Percentiles rank a stretch among this genome's conserved stretches.
These are phyloP conservation scores for Moricandia arvensis DNA, from an alignment of 345 rosid genomes.

Conservation along the genomic window DNA sequence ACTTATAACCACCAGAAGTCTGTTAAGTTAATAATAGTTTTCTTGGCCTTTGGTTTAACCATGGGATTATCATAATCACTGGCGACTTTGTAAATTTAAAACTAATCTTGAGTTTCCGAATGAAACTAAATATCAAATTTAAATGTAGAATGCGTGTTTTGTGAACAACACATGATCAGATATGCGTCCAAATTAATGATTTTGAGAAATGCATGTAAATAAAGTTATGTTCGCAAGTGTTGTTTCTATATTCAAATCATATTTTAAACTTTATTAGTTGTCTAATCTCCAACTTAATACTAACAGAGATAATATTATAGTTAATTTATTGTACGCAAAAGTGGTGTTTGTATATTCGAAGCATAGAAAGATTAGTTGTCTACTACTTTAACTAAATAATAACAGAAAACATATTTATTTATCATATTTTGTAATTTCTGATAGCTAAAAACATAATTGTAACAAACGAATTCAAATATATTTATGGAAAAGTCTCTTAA, in stretches of 20 bases:
- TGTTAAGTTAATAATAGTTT: constrained; percentile 19
- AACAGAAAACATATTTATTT: background rate
- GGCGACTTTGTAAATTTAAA: background rate
- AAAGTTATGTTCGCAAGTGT: background rate
- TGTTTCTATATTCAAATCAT: background rate
- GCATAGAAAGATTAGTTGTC: too few relatives aligned
- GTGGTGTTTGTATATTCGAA: background rate
- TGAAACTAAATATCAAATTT: background rate
- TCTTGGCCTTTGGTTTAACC: constrained; percentile 22
- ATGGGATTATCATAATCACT: constrained; percentile 16
- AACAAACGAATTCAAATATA: background rate
- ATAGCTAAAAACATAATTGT: background rate
- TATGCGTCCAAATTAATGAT: background rate
- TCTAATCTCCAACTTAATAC: too few relatives aligned
- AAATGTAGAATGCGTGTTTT: constrained; percentile 3
- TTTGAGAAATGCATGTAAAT: background rate
- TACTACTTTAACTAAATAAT: background rate
- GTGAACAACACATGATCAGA: background rate
- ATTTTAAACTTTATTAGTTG: too few relatives aligned
- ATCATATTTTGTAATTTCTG: background rate
- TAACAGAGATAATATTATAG: too few relatives aligned
- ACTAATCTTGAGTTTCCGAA: background rate
- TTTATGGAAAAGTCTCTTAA: too few relatives aligned
- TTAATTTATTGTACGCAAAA: background rate
- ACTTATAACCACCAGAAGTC: constrained; percentile 12